These are phyloP conservation scores for Rosa multiflora DNA, from an alignment of 306 rosid genomes.

Conservation along the genomic window DNA sequence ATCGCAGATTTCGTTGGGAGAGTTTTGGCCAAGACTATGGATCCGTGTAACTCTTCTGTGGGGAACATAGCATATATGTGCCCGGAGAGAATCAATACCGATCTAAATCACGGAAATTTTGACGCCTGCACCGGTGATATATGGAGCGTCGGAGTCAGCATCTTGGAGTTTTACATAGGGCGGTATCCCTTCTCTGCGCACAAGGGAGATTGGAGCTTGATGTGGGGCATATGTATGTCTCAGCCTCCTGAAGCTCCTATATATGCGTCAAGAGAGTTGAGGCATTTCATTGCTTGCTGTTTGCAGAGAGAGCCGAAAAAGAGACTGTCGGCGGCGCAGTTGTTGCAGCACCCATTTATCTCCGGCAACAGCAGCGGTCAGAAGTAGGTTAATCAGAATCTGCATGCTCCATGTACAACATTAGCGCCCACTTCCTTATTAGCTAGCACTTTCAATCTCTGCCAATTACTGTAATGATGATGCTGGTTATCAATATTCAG, in stretches of 20 bases:
- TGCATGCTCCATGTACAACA: neutral
- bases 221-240: constrained; percentile 91
- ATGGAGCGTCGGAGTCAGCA: constrained; percentile 63
- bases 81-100: constrained; percentile 91
- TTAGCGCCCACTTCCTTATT: neutral
- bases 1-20: constrained; percentile 92
- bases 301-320: constrained; percentile 70
- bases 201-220: constrained; percentile 84
- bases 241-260: constrained; percentile 89
- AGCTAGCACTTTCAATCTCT: too few species aligned
- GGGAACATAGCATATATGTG: constrained; percentile 97
- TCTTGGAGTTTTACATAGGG: constrained; percentile 84
- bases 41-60: constrained; percentile 87
- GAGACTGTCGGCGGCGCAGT: constrained; percentile 53
- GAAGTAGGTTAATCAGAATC: constrained; percentile 1
- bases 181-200: constrained; percentile 76
- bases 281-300: constrained; percentile 67
- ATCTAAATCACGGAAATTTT: constrained; percentile 51
- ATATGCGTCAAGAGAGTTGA: constrained; percentile 59
- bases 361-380: constrained; percentile 13
- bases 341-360: constrained; percentile 73
- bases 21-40: constrained; percentile 89
- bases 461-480: too few species aligned
- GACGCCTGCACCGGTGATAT: constrained; percentile 57
- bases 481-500: too few species aligned